phyloP scores from a whole-genome alignment of 768 basidiomycete genomes.

The Rhizopogon rudus region DNA sequence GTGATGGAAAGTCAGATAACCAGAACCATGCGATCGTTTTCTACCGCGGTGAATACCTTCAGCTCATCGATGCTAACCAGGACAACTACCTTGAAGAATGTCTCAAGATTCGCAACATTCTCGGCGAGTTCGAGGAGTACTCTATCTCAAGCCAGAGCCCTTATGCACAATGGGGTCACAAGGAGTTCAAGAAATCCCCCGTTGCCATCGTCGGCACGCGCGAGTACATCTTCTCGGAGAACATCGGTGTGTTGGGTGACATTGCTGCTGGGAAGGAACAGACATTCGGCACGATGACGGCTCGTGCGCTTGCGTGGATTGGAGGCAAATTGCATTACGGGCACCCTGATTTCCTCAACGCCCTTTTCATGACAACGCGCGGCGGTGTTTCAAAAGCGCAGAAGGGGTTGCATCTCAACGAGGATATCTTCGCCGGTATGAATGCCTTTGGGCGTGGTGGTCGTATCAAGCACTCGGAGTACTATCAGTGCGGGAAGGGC shows the following conservation, averaged over 20 bases:
- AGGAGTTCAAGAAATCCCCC: conserved; percentile 85
- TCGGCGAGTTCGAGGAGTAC: conserved; percentile 97
- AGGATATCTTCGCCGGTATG: conserved; percentile 99
- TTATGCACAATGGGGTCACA: conserved; percentile 93
- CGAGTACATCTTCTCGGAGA: conserved; percentile 99
- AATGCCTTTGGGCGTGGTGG: conserved; percentile 97
- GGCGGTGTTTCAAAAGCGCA: conserved; percentile 99
- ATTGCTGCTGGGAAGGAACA: conserved; percentile 99
- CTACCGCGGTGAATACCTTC: conserved; percentile 97
- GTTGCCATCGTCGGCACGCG: conserved; percentile 98
- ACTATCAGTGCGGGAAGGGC: conserved; percentile 99
- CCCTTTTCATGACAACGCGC: conserved; percentile 96
- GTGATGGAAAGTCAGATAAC: conserved; percentile 99
- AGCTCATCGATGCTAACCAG: conserved; percentile 99
- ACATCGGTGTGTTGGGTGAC: conserved; percentile 98
- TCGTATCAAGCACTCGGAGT: conserved; percentile 98
- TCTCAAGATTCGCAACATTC: conserved; percentile 94
- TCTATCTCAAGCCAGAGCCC: conserved; percentile 88
- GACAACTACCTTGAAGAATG: conserved; percentile 99
- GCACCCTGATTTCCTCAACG: conserved; percentile 98
- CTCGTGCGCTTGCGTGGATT: conserved; percentile 92
- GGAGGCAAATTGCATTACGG: conserved; percentile 99
- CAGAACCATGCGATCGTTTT: conserved; percentile 99
- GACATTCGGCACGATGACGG: conserved; percentile 98
- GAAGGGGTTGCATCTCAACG: conserved; percentile 96